Conservation (phyloP, 306 rosid species). For the Sicyos edulis region DNA sequence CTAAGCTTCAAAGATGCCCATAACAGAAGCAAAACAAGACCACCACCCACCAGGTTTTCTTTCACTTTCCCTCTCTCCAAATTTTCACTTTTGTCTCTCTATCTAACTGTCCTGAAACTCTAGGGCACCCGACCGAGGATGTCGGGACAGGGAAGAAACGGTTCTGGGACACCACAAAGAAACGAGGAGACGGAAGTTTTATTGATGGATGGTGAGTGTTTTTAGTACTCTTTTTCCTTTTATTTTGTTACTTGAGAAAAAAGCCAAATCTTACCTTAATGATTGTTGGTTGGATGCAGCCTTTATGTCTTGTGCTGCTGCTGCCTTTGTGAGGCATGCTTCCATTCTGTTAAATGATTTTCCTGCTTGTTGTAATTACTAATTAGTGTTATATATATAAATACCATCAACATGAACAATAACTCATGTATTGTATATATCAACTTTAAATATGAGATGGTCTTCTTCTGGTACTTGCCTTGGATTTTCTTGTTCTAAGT, state of each 20-base stretch:
- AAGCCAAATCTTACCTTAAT: background rate
- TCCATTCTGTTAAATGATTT: conserved; percentile 24
- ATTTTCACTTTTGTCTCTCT: background rate
- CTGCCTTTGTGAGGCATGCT: conserved; percentile 55
- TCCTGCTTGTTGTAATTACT: background rate
- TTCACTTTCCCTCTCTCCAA: conserved; percentile 14
- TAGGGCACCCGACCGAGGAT: conserved; percentile 41
- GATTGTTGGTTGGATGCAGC: conserved; percentile 36
- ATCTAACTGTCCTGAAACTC: background rate
- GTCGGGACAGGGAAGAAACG: conserved; percentile 39
- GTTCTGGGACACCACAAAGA: conserved; percentile 32
- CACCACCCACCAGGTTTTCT: conserved; percentile 15
- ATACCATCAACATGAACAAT: background rate
- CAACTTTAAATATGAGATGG: background rate
- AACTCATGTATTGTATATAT: background rate
- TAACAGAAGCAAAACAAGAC: conserved; percentile 15
- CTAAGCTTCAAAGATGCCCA: conserved; percentile 4
- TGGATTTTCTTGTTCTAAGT: background rate
- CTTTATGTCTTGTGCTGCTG: conserved; percentile 34
- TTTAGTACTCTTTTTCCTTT: background rate
- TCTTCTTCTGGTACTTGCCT: background rate
- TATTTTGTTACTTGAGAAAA: background rate
- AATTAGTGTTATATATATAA: background rate
- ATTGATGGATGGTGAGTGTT: conserved; percentile 68
- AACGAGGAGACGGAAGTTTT: conserved; percentile 69